Base-by-base conservation (phyloP, 2,329 filamentous ascomycete species). In the Juglanconis sp. region DNA sequence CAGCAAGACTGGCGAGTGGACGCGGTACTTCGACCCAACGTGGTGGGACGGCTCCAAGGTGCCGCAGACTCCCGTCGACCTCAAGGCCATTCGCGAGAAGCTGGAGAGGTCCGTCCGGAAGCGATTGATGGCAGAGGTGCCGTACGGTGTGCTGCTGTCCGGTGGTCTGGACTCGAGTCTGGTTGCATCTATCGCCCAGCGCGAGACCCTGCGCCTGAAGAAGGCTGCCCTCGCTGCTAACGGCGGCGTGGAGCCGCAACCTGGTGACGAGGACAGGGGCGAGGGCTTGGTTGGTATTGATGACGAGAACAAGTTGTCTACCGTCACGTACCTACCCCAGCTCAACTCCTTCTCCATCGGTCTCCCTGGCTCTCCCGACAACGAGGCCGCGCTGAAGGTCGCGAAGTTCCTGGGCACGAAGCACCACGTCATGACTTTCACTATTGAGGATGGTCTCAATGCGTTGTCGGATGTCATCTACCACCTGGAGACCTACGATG, bases 321-420 rank as follows among this genome's bases (percentile, higher is more conserved):
- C 93, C 13, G 86, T 96, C 64, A 95, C 93, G 58, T 91, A 95
- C 70, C 87, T 98, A 57, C 92, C 94, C 40, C 91, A 98, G 76
- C 87, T 99, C 76, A 96, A 98, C 86, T 97, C 93, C 15, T 99
- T 99, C 83, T 99, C 95, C 15, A 99, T 99, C 67, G 95, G 95
- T 72, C 87, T 99, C 40, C 93, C 94, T 7, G 91, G 88, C 67
- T 91, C 95, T 38, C 95, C 95, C 53, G 95, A 99, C 75, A 95
- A 92, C 71, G 87, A 90, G 75, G 95, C 95, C 51, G 95, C 95
- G 17, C 80, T 93, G 60, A 91, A 97, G 77, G 95, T 97, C 17
- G 95, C 95, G 71, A 90, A 94, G 75, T 99, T 96, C 82, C 86
- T 99, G 47, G 96, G 95, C 71, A 99, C 95, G 60, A 96, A 95